Percentiles rank a stretch among this genome's conserved stretches.
These are phyloP conservation scores for Dactylorhiza incarnata DNA, from an alignment of 106 monocot species.

Conservation along the genomic window DNA sequence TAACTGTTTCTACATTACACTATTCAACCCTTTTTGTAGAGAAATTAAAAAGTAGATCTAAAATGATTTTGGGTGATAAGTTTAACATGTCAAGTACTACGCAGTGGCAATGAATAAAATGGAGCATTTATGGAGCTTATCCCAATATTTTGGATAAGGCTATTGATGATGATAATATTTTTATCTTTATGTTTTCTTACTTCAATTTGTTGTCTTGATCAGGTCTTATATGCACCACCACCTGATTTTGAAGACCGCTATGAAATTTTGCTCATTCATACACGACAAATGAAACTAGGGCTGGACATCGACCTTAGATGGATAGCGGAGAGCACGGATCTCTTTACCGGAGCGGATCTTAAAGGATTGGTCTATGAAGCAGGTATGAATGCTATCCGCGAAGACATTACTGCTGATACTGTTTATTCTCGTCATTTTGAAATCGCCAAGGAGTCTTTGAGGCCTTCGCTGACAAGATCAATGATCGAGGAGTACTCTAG, in stretches of 20 bases:
- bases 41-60: too few relatives aligned
- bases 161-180: too few relatives aligned
- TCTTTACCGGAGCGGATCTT: conserved; percentile 84
- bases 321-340: conserved; percentile 55
- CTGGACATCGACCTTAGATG: conserved; percentile 54
- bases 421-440: conserved; percentile 48
- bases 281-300: conserved; percentile 54
- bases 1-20: neutral
- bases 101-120: too few relatives aligned
- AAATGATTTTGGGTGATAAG: too few relatives aligned
- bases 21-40: neutral
- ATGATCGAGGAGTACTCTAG: conserved; percentile 49
- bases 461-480: conserved; percentile 59
- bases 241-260: conserved; percentile 60
- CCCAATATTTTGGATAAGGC: neutral
- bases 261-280: conserved; percentile 70
- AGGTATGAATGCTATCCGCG: conserved; percentile 64
- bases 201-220: neutral
- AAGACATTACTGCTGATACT: conserved; percentile 31
- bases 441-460: conserved; percentile 37
- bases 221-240: conserved; percentile 91
- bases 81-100: too few relatives aligned
- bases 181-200: too few relatives aligned
- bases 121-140: neutral
- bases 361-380: conserved; percentile 67